Base-by-base conservation (phyloP, 1,284 basidiomycete species). In the Peniophora sp. region DNA sequence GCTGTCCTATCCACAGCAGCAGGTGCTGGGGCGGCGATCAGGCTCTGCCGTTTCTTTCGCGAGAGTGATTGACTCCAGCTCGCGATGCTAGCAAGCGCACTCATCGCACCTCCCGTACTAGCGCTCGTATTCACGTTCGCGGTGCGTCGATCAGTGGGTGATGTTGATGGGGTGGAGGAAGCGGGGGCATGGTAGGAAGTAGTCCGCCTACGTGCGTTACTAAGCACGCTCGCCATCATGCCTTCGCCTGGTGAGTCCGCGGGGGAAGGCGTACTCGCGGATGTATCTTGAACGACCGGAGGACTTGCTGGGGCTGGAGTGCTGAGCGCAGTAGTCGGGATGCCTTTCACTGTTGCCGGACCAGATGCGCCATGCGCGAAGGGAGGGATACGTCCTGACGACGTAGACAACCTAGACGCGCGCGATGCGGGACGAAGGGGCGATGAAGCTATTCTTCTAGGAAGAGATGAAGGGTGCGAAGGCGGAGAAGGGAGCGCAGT, bases 371-470 rank as follows among this genome's bases (percentile, higher is more conserved):
- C 67, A 36, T 69, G 71, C 36, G 75, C 80, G 53, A 85, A 66
- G 1, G 72, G 67, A 24, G 84, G 81, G 27, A 81, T 70, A 20
- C 81, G 75, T 22, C 70, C 75, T 0, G 72, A 67, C 11, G 85
- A 85, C 6, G 74, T 72, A 3, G 84, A 86, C 16, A 79, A 61
- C 20, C 81, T 74, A 2, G 85, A 88, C 2, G 81, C 78, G 41
- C 85, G 74, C 2, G 85, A 88, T 9, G 73, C 79, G 36, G 85
- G 81, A 10, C 85, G 77, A 43, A 84, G 63, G 0, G 83, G 81
- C 0, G 82, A 81, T 32, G 27, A 32, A 6, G 27, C 27, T 32
- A 32, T 32, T 32, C 27, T 32, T 12, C 27, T 32, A 12, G 27
- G 27, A 32, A 32, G 27, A 12, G 27, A 32, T 3, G 75, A 67